These are phyloP conservation scores for Solanum clarkiae DNA, from an alignment of 257 asterid genomes.

Conservation along the genomic window DNA sequence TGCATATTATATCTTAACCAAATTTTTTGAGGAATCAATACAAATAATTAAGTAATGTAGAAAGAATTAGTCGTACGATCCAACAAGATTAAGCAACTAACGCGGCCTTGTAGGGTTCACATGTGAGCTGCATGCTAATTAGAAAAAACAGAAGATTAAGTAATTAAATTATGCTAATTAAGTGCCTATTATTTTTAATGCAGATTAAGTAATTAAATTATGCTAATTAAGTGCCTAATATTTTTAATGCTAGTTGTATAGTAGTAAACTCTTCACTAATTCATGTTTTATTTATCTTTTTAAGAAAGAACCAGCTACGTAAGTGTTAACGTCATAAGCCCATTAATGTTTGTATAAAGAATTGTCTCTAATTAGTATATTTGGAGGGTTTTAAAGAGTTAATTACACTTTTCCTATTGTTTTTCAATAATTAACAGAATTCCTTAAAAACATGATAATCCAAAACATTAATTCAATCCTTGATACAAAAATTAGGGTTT, in stretches of 20 bases:
- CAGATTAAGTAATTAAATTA: not conserved
- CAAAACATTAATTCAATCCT: no score
- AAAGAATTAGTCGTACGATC: not conserved
- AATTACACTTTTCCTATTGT: no score
- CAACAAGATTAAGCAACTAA: not conserved
- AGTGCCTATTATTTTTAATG: not conserved
- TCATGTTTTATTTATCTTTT: not conserved
- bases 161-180: not conserved
- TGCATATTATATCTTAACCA: no score
- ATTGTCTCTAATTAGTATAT: no score
- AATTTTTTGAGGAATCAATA: not conserved
- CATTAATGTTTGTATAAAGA: not conserved
- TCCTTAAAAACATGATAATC: no score
- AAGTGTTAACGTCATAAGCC: not conserved
- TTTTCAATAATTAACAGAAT: no score
- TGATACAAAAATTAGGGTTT: no score
- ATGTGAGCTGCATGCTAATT: constrained; percentile 5
- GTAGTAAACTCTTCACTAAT: not conserved
- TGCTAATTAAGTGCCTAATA: not conserved
- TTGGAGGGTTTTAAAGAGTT: no score
- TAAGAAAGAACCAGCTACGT: not conserved
- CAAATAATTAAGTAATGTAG: not conserved
- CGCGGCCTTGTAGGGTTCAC: not conserved
- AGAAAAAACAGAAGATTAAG: not conserved
- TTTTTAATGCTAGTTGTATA: not conserved